phyloP scores from a whole-genome alignment of 495 filamentous ascomycete genomes.

The Aspergillus sparsus region DNA sequence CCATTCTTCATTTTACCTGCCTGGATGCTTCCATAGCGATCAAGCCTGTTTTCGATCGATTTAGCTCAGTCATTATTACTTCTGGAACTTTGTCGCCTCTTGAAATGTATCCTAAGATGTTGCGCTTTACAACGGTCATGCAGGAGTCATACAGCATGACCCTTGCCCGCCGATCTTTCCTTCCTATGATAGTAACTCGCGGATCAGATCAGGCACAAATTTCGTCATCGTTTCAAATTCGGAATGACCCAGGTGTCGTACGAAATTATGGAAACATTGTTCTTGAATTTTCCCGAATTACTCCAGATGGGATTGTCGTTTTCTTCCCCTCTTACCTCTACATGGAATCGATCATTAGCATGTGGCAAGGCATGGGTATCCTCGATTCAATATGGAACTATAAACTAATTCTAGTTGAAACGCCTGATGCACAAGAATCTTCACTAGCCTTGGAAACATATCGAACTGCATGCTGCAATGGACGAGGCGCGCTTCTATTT shows the following conservation, averaged over 20 bases:
- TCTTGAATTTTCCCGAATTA: slow-evolving; percentile 90
- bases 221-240: slow-evolving; percentile 86
- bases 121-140: slow-evolving; percentile 85
- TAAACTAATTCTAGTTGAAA: slow-evolving; percentile 97
- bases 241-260: slow-evolving; percentile 91
- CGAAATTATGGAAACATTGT: slow-evolving; percentile 93
- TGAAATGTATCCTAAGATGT: slow-evolving; percentile 99
- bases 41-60: slow-evolving; percentile 95
- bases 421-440: slow-evolving; percentile 95
- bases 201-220: slow-evolving; percentile 92
- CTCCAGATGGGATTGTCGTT: slow-evolving; percentile 95
- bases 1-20: slow-evolving; percentile 93
- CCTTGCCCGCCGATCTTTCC: slow-evolving; percentile 88
- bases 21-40: slow-evolving; percentile 98
- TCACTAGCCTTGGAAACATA: slow-evolving; percentile 95
- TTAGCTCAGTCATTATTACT: slow-evolving; percentile 97
- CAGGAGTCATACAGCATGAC: slow-evolving; percentile 98
- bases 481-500: slow-evolving; percentile 86
- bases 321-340: slow-evolving; percentile 99
- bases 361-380: slow-evolving; percentile 99
- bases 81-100: slow-evolving; percentile 95
- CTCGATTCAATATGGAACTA: slow-evolving; percentile 99
- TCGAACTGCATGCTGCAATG: slow-evolving; percentile 95
- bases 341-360: slow-evolving; percentile 98
- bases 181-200: slow-evolving; percentile 96